Percentiles rank a stretch among this genome's conserved stretches.
Evolutionary conservation across 2,329 filamentous ascomycete genomes (phyloP).

Genomic region (Colletotrichum incanum): DNA sequence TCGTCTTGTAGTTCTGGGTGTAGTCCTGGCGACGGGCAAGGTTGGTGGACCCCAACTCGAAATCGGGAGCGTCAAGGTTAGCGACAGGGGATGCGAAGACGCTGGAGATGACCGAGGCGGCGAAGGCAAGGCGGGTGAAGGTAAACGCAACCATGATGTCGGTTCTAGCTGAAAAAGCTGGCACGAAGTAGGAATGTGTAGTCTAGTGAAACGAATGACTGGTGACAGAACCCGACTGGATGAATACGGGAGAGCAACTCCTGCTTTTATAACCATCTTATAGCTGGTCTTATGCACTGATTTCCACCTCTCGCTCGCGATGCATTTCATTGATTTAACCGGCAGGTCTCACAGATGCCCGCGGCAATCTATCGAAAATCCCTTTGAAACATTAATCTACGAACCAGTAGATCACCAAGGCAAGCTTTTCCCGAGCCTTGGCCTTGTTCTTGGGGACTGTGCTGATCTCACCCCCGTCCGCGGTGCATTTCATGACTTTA

Average conservation of each 20-base stretch:
- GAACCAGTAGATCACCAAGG: not conserved
- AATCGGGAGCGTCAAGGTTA: not conserved
- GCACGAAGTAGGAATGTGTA: too few species aligned
- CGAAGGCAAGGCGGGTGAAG: not conserved
- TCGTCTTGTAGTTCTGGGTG: slow-evolving; percentile 3
- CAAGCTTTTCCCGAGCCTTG: not conserved
- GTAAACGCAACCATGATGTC: not conserved
- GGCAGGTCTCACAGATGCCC: not conserved
- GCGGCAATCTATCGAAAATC: not conserved
- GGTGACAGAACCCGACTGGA: fast-evolving
- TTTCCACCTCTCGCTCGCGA: not conserved
- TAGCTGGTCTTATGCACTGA: not conserved
- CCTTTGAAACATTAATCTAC: not conserved
- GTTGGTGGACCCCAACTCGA: not conserved
- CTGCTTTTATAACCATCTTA: not conserved
- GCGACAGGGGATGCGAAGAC: not conserved
- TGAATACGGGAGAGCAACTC: not conserved
- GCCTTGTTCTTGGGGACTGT: not conserved
- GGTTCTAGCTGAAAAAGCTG: not conserved
- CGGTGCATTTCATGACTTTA: not conserved
- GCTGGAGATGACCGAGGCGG: not conserved
- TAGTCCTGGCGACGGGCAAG: slow-evolving; percentile 1
- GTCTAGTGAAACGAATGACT: not conserved
- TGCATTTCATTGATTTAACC: not conserved
- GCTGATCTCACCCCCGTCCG: too few species aligned